Base-by-base conservation (phyloP, 2,329 filamentous ascomycete species). In the Botryotinia calthae region DNA sequence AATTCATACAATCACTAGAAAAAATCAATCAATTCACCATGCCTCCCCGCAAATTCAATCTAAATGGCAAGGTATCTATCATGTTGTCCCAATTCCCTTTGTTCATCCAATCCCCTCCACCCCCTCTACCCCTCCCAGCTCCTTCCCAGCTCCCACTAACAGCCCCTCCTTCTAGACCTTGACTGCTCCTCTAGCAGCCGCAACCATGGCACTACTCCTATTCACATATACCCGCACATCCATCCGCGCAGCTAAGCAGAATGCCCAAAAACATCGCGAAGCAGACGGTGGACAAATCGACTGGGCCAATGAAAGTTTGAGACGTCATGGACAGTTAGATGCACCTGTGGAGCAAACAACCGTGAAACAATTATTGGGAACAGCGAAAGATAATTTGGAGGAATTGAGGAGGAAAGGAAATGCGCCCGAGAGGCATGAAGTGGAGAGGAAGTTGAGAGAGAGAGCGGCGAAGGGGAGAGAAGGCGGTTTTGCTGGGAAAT, bases 171-270 rank as follows among this genome's bases (percentile, higher is more conserved):
- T 46, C 22, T 25, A 80, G 79, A 78, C 76, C 59, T 65, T 87
- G 72, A 84, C 85, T 73, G 85, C 85, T 70, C 86, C 86, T 14
- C 79, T 85, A 34, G 86, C 86, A 28, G 86, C 86, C 56, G 87
- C 87, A 74, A 85, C 84, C 28, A 88, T 88, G 86, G 86, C 86
- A 5, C 81, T 83, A 64, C 78, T 87, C 20, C 80, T 87, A 34
- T 85, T 87, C 73, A 84, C 84, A 58, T 93, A 93, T 81, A 85
- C 89, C 42, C 83, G 90, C 68, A 90, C 87, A 14, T 90, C 87
- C 37, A 92, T 93, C 75, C 84, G 86, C 74, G 87, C 89, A 37
- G 91, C 91, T 4, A 91, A 91, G 77, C 84, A 87, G 64, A 91
- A 92, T 75, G 90, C 90, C 0, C 85, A 88, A 76, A 83, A 84